Evolutionary conservation across 164 flowering plant genomes (phyloP).

Genomic region (Vitis amurensis): DNA sequence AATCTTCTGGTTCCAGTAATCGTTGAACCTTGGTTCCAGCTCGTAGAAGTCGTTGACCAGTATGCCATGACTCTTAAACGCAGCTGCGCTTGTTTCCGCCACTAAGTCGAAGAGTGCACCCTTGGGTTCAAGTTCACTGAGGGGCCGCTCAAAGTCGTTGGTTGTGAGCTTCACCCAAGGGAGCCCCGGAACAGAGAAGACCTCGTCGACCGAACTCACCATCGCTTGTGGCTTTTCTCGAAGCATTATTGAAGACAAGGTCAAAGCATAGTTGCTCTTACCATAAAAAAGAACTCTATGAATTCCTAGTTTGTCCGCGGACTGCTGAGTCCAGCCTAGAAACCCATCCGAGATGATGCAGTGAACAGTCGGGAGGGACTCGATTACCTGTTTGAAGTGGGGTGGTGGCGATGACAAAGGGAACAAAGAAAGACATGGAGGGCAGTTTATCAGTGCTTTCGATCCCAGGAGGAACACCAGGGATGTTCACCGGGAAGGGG

Average conservation of each 20-base stretch:
- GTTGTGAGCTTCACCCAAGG: slow-evolving; percentile 40
- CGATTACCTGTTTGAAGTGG: slow-evolving; percentile 33
- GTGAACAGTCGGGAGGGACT: slow-evolving; percentile 20
- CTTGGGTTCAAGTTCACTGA: neutral
- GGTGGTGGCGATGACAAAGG: slow-evolving; percentile 35
- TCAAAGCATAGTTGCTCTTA: slow-evolving; percentile 18
- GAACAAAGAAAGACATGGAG: slow-evolving; percentile 30
- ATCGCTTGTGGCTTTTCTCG: neutral
- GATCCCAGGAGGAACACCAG: slow-evolving; percentile 36
- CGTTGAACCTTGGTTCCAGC: slow-evolving; percentile 31
- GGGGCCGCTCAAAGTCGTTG: slow-evolving; percentile 17
- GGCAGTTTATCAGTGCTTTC: slow-evolving; percentile 59
- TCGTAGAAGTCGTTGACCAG: slow-evolving; percentile 44
- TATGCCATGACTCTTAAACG: slow-evolving; percentile 25
- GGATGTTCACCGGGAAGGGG: slow-evolving; percentile 38
- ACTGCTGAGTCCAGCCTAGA: slow-evolving; percentile 43
- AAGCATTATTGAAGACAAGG: neutral
- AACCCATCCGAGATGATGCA: slow-evolving; percentile 50
- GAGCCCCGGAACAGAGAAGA: slow-evolving; percentile 25
- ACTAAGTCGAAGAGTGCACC: slow-evolving; percentile 15
- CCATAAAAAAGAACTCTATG: slow-evolving; percentile 42
- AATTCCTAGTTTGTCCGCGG: slow-evolving; percentile 33
- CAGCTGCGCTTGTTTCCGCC: slow-evolving; percentile 5
- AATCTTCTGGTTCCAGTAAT: slow-evolving; percentile 15
- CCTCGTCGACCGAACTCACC: slow-evolving; percentile 24